Percentiles rank a stretch among this genome's conserved stretches.
Evolutionary conservation across 169 alveolate genomes (phyloP).

Genomic region (Cryptosporidium parvum): DNA sequence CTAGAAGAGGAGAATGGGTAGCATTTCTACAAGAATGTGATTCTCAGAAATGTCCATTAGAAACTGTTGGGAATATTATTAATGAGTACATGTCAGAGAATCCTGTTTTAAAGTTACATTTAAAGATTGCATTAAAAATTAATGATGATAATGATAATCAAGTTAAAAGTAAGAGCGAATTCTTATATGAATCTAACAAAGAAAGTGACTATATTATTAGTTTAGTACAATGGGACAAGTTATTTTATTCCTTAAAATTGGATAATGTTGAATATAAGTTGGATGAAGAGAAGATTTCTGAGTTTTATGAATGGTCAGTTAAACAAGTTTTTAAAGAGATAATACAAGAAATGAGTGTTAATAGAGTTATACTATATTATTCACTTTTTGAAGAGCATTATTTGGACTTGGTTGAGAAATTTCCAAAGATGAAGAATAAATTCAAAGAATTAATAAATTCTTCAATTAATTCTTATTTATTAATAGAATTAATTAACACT

Average conservation of each 20-base stretch:
- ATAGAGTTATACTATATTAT: constrained; percentile 8
- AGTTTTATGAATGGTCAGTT: constrained; percentile 50
- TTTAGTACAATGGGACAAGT: constrained; percentile 21
- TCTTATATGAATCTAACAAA: constrained; percentile 9
- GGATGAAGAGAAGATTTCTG: neutral
- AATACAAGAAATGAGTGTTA: constrained; percentile 16
- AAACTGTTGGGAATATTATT: constrained; percentile 83
- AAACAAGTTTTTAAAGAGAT: constrained; percentile 6
- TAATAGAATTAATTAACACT: constrained; percentile 15
- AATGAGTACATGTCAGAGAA: constrained; percentile 85
- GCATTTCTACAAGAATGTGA: constrained; percentile 85
- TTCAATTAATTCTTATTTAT: constrained; percentile 21
- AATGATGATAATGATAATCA: neutral
- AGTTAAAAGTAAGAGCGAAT: neutral
- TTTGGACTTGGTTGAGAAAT: neutral
- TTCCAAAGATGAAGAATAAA: neutral
- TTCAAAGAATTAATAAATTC: neutral
- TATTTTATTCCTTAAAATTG: neutral
- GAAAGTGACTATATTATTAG: constrained; percentile 43
- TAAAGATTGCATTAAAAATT: constrained; percentile 65
- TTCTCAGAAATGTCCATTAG: constrained; percentile 86
- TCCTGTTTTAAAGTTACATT: constrained; percentile 77
- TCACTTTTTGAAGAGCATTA: constrained; percentile 31
- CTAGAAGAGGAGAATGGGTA: constrained; percentile 88
- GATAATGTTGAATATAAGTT: neutral